Evolutionary conservation across 2,329 filamentous ascomycete species (phyloP).

Genomic region (Colletotrichum tropicale): DNA sequence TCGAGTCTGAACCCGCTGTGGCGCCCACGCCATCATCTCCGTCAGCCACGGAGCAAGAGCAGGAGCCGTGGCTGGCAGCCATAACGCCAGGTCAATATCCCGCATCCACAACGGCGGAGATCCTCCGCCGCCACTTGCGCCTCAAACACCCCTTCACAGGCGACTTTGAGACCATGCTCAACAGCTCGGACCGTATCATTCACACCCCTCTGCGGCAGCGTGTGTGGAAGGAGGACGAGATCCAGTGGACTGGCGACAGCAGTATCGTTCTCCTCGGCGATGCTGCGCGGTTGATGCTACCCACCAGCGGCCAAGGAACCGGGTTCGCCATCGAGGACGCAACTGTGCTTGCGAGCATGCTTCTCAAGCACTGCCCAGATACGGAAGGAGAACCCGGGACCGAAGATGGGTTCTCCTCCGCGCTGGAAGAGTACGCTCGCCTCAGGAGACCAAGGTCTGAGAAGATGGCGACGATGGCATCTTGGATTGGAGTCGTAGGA

Average conservation of each 20-base stretch:
- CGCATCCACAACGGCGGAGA: not conserved
- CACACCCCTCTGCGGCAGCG: slow-evolving; percentile 26
- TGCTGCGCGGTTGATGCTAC: slow-evolving; percentile 26
- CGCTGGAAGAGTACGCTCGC: slow-evolving; percentile 24
- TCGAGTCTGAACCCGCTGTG: not conserved
- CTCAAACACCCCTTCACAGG: slow-evolving; percentile 25
- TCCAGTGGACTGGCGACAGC: slow-evolving; percentile 17
- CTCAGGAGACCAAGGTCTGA: slow-evolving; percentile 23
- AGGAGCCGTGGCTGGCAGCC: not conserved
- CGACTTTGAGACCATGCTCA: slow-evolving; percentile 21
- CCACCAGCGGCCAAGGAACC: slow-evolving; percentile 29
- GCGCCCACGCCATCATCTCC: not conserved
- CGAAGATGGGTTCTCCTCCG: not conserved
- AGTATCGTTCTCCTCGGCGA: slow-evolving; percentile 26
- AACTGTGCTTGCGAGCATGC: slow-evolving; percentile 24
- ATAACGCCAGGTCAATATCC: slow-evolving; percentile 7
- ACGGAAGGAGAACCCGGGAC: not conserved
- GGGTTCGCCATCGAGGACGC: slow-evolving; percentile 30
- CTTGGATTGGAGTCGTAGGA: slow-evolving; percentile 11
- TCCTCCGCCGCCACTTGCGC: not conserved
- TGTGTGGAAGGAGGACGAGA: slow-evolving; percentile 26
- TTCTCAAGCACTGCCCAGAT: not conserved
- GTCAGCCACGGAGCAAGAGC: not conserved
- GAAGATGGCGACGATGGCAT: slow-evolving; percentile 24
- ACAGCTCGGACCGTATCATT: slow-evolving; percentile 27